Evolutionary conservation across 768 basidiomycete genomes (phyloP).

Genomic region (Pisolithus marmoratus): DNA sequence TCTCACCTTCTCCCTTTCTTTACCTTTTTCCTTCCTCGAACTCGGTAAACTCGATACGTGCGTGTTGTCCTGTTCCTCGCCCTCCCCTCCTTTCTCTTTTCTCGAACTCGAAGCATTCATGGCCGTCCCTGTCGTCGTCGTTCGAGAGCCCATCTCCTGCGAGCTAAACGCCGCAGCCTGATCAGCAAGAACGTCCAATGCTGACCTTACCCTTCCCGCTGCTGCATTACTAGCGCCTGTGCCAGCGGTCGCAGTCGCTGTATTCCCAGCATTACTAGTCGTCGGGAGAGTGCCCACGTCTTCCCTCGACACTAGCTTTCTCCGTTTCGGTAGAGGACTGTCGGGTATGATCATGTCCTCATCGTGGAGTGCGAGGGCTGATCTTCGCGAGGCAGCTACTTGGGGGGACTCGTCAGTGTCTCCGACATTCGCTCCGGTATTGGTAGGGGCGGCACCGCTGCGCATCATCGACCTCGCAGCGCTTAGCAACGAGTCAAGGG

Average conservation of each 20-base stretch:
- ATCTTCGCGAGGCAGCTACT: constrained; percentile 23
- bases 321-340: constrained; percentile 37
- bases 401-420: constrained; percentile 11
- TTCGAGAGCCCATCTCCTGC: constrained; percentile 20
- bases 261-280: too few relatives aligned
- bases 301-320: constrained; percentile 17
- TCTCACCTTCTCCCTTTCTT: not conserved
- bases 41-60: not conserved
- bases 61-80: constrained; percentile 18
- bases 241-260: too few relatives aligned
- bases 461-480: constrained; percentile 56
- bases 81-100: constrained; percentile 21
- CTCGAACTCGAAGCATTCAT: not conserved
- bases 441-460: constrained; percentile 22
- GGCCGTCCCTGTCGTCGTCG: not conserved
- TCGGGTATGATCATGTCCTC: constrained; percentile 11
- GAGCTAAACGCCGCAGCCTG: constrained; percentile 56
- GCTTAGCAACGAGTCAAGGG: constrained; percentile 54
- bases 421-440: not conserved
- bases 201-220: constrained; percentile 37
- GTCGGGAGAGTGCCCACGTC: constrained; percentile 1
- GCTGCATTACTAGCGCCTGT: not conserved
- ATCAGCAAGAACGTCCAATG: constrained; percentile 69
- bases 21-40: constrained; percentile 2
- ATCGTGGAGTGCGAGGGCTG: constrained; percentile 1